phyloP scores from a whole-genome alignment of 2,329 filamentous ascomycete species.

The Pestalotiopsis sp. region DNA sequence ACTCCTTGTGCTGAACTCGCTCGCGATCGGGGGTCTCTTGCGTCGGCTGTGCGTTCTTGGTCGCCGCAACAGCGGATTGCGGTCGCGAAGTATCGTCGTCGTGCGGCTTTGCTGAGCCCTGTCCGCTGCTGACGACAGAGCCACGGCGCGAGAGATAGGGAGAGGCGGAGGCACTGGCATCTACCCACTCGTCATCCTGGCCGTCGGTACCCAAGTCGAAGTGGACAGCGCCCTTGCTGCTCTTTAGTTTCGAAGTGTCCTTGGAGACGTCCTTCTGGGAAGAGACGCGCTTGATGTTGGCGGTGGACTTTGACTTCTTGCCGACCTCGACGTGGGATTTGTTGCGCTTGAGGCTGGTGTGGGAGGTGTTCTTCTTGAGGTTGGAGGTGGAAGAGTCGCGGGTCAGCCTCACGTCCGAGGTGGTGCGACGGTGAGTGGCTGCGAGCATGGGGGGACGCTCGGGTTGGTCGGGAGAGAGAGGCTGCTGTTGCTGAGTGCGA shows the following conservation, averaged over 20 bases:
- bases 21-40: constrained; percentile 37
- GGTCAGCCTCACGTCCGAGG: constrained; percentile 51
- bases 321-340: constrained; percentile 57
- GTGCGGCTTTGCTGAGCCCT: constrained; percentile 41
- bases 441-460: constrained; percentile 35
- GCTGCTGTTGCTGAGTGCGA: constrained; percentile 37
- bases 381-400: constrained; percentile 43
- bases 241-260: constrained; percentile 37
- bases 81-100: constrained; percentile 32
- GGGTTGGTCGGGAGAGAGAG: constrained; percentile 29
- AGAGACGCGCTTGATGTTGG: constrained; percentile 52
- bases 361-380: constrained; percentile 53
- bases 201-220: constrained; percentile 61
- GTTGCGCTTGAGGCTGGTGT: constrained; percentile 59
- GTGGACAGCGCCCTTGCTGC: constrained; percentile 54
- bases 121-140: constrained; percentile 50
- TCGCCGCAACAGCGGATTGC: constrained; percentile 27
- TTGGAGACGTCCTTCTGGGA: constrained; percentile 46
- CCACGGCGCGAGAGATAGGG: constrained; percentile 54
- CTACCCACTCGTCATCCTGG: constrained; percentile 57
- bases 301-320: constrained; percentile 51
- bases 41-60: constrained; percentile 15
- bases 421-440: constrained; percentile 45
- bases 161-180: constrained; percentile 64
- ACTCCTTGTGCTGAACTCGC: constrained; percentile 57